A percentile compares a stretch with the other conserved stretches of the same genome.
These are phyloP conservation scores for Diaporthe citriasiana DNA, from an alignment of 2,329 filamentous ascomycete genomes.

Conservation along the genomic window DNA sequence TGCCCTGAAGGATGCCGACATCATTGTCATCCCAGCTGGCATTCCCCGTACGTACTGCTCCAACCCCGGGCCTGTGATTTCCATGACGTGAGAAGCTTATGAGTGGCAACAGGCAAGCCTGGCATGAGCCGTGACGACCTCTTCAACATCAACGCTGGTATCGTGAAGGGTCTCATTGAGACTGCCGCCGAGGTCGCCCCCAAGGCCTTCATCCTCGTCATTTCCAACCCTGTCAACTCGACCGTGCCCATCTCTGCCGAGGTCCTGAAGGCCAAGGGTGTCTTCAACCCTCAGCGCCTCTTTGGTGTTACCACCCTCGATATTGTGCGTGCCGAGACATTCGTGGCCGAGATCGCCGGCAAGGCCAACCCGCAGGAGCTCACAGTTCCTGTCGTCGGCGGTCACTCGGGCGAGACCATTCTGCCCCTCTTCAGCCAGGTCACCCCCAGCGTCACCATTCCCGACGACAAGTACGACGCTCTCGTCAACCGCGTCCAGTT, in stretches of 20 bases:
- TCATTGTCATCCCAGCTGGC: slow-evolving; percentile 97
- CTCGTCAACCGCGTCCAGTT: slow-evolving; percentile 97
- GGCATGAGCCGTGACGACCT: slow-evolving; percentile 99
- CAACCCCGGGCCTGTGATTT: background rate
- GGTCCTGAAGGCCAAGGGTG: slow-evolving; percentile 91
- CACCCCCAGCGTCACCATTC: slow-evolving; percentile 83
- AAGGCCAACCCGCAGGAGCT: slow-evolving; percentile 86
- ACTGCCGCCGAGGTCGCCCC: slow-evolving; percentile 88
- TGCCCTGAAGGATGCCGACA: slow-evolving; percentile 92
- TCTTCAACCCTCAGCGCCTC: slow-evolving; percentile 95
- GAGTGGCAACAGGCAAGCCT: slow-evolving; percentile 82
- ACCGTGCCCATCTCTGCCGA: slow-evolving; percentile 98
- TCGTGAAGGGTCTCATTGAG: slow-evolving; percentile 94
- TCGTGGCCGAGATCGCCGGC: slow-evolving; percentile 88
- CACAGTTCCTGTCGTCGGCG: slow-evolving; percentile 92
- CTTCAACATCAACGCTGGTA: slow-evolving; percentile 99
- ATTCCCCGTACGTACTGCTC: slow-evolving; percentile 85
- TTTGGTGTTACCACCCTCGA: slow-evolving; percentile 99
- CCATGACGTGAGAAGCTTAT: slow-evolving; percentile 27
- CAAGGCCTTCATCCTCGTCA: slow-evolving; percentile 95
- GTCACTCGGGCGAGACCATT: slow-evolving; percentile 98
- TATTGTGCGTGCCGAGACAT: slow-evolving; percentile 97
- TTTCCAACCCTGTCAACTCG: slow-evolving; percentile 99
- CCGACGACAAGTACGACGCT: slow-evolving; percentile 89
- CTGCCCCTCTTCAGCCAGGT: slow-evolving; percentile 97